Base-by-base conservation (phyloP, 768 basidiomycete species). In the Pleurotus pulmonarius region DNA sequence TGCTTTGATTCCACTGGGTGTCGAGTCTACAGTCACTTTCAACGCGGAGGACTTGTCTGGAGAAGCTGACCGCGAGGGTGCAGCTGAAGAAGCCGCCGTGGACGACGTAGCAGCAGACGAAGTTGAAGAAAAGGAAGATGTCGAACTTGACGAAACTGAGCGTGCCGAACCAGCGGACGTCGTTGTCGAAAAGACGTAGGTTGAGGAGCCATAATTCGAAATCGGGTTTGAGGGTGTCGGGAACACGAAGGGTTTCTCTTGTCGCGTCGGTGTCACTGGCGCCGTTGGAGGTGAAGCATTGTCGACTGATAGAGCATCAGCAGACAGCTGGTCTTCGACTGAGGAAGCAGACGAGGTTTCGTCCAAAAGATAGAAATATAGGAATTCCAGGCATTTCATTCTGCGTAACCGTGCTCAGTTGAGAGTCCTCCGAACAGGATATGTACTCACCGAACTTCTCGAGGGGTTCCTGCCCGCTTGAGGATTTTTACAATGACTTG, bases 341-440 rank as follows among this genome's bases (percentile, higher is more conserved):
- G 49, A 58, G 26, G 49, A 20, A 2, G 66, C 63, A 25, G 62
- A 63, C 4, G 57, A 58, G 12, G 67, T 60, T 54, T 62, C 61
- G 56, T 56, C 94, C 45, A 96, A 76, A 5, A 98, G 78, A 68
- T 98, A 98, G 69, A 95, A 97, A 69, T 96, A 96, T 13, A 98
- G 73, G 63, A 97, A 94, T 67, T 97, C 95, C 15, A 98, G 77
- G 59, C 93, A 96, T 74, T 96, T 96, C 90, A 97, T 96, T 63
- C 94, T 96, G 63, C 18, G 39, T 22, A 39, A 34, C 46, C 22
- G 46, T 38, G 44, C 55, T 47, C 7, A 11, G 45, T 52, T 9
- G 44, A 56, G 26, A 15, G 39, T 8, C 18, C 24, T 34, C 11
- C 16, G 8, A 44, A 44, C 43, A 39, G 18, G 49, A 26, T 11